Evolutionary conservation across 164 flowering plant genomes (phyloP), one percentile per base, ranked within the genome.

Genomic region (Malania oleifera): DNA sequence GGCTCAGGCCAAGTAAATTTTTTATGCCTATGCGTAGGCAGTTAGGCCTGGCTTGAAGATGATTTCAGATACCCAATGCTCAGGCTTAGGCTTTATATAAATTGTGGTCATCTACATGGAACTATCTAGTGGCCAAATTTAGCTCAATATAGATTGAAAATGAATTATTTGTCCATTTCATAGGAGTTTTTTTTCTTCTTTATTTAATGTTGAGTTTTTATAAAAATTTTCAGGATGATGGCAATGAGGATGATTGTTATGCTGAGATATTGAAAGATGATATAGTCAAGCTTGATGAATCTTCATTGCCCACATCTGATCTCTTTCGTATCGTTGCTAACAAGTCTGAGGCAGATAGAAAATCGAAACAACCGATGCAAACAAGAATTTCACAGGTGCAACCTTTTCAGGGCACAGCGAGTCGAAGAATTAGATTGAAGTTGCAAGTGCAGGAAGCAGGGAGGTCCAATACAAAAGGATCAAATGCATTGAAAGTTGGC

Each of bases 241-340:
- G 60, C 2, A 50, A 28, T 20, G 80, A 80, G 22, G 88, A 82
- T 1, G 86, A 84, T 48, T 78, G 63, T 14, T 84, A 57, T 53
- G 82, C 79, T 0, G 91, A 82, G 1, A 85, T 84, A 66, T 50
- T 84, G 70, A 82, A 82, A 20, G 87, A 85, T 52, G 87, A 85
- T 37, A 85, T 85, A 48, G 67, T 85, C 37, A 68, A 77, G 46
- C 84, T 82, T 15, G 86, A 81, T 37, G 76, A 76, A 52, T n/a
- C 73, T 10, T 54, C 75, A 39, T n/a, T 67, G 15, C 49, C 69
- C 19, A 23, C 26, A 31, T 54, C 68, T 19, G 27, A 28, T 37
- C 38, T 7, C 20, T 35, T 49, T 5, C 61, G 72, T 18, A 20
- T 37, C 25, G 35, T 28, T 39, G 27, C 56, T 9, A 20, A 29